Evolutionary conservation across 2,329 filamentous ascomycete genomes (phyloP), one percentile per base, ranked within the genome.

Genomic region (Atkinsonella hypoxylon): DNA sequence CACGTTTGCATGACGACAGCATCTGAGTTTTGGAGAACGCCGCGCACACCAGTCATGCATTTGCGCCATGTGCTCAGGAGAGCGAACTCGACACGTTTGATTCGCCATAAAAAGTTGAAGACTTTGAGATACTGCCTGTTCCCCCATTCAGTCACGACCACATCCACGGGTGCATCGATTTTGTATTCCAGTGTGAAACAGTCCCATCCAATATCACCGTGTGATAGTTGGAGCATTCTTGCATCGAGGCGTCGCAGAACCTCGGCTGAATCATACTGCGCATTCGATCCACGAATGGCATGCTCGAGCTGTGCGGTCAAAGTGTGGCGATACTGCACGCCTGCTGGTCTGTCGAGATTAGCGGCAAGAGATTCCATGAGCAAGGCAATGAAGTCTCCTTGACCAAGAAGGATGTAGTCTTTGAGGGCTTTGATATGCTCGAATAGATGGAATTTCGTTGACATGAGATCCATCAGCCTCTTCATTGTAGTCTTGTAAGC

Each of bases 111-210:
- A 63, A 98, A 96, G 68, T 98, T 98, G 78, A 98, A 98, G 10
- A 98, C 89, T 64, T 97, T 97, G 59, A 98, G 83, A 64, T 98
- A 98, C 64, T 98, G 91, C 20, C 91, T 87, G 57, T 87, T 91
- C 44, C 89, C 90, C 81, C 90, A 96, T 41, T 94, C 89, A 0
- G 91, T 97, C 39, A 98, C 89, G 45, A 98, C 90, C 30, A 98
- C 93, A 64, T 98, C 93, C 22, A 96, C 87, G 0, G 93, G 93
- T 2, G 91, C 87, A 64, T 95, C 90, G 58, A 98, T 93, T 66
- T 97, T 96, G 71, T 98, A 98, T 65, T 98, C 94, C 9, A 98
- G 80, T 0, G 93, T 98, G 69, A 98, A 98, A 63, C 94, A 95
- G 63, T 98, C 93, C 93, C 93, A 98, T 47, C 93, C 93, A 49